These are phyloP conservation scores for Salvia splendens DNA, from an alignment of 257 asterid species.

Conservation along the genomic window DNA sequence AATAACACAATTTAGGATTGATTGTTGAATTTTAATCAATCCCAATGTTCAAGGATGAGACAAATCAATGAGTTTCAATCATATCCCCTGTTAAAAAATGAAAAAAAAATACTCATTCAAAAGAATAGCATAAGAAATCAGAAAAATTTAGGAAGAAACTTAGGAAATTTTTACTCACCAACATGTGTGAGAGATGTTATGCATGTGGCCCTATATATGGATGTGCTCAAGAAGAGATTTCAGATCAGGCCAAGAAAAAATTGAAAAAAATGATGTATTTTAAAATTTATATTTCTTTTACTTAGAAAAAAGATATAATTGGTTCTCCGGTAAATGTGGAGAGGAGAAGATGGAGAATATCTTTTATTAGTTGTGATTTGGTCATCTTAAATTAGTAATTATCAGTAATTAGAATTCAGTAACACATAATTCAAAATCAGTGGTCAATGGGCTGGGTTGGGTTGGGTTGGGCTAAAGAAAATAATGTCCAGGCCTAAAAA, in stretches of 20 bases:
- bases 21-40: not conserved
- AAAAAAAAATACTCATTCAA: not conserved
- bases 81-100: not conserved
- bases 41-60: conserved; percentile 19
- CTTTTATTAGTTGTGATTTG: conserved; percentile 9
- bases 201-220: not conserved
- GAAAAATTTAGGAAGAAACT: not conserved
- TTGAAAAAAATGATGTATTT: conserved; percentile 1
- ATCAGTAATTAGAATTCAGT: conserved; percentile 3
- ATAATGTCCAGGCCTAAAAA: too few relatives aligned
- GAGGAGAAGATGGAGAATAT: conserved; percentile 17
- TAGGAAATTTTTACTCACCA: conserved; percentile 12
- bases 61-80: conserved; percentile 3
- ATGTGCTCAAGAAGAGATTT: conserved; percentile 9
- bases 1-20: conserved; percentile 7
- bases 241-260: conserved; percentile 1
- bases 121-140: not conserved
- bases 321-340: conserved; percentile 27
- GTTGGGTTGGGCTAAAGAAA: too few relatives aligned
- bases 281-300: not conserved
- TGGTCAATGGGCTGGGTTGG: too few relatives aligned
- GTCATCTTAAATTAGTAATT: not conserved
- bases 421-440: too few relatives aligned
- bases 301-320: not conserved
- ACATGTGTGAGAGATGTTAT: conserved; percentile 17